Percentiles rank a stretch among this genome's conserved stretches.
Conservation (phyloP, 208 protist species). For the Wallacemonas collosoma region DNA sequence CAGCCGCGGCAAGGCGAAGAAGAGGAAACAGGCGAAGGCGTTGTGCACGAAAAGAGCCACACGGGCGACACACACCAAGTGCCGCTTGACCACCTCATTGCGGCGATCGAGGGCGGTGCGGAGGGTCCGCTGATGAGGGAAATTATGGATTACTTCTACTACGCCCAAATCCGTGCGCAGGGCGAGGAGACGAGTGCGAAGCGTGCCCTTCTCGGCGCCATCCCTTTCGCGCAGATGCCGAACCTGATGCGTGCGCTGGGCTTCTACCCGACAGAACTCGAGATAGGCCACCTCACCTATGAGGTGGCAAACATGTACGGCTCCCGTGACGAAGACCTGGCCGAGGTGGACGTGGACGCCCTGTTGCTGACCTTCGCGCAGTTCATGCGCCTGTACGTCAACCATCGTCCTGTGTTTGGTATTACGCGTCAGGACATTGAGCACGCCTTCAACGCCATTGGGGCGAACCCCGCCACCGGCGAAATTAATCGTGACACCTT, state of each 20-base stretch:
- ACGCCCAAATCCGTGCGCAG: conserved; percentile 94
- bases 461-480: conserved; percentile 67
- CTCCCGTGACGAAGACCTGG: conserved; percentile 51
- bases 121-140: conserved; percentile 92
- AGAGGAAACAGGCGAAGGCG: too few species aligned
- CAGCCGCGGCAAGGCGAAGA: not conserved
- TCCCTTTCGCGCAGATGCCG: conserved; percentile 91
- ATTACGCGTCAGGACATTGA: conserved; percentile 91
- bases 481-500: conserved; percentile 73
- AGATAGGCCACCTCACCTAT: conserved; percentile 93
- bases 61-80: conserved; percentile 31
- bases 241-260: conserved; percentile 95
- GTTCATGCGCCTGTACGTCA: conserved; percentile 94
- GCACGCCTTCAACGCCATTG: conserved; percentile 82
- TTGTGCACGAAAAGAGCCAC: too few species aligned
- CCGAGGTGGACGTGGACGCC: conserved; percentile 71
- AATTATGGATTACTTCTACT: conserved; percentile 97
- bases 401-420: conserved; percentile 93
- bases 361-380: conserved; percentile 90
- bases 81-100: conserved; percentile 86
- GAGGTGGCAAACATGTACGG: conserved; percentile 90
- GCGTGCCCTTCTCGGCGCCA: conserved; percentile 86
- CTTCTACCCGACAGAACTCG: conserved; percentile 94
- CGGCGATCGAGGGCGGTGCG: conserved; percentile 89
- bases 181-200: conserved; percentile 94